A percentile compares a stretch with the other conserved stretches of the same genome.
These are phyloP conservation scores for Nitzschia putrida DNA, from an alignment of 108 stramenopile genomes.

Conservation along the genomic window DNA sequence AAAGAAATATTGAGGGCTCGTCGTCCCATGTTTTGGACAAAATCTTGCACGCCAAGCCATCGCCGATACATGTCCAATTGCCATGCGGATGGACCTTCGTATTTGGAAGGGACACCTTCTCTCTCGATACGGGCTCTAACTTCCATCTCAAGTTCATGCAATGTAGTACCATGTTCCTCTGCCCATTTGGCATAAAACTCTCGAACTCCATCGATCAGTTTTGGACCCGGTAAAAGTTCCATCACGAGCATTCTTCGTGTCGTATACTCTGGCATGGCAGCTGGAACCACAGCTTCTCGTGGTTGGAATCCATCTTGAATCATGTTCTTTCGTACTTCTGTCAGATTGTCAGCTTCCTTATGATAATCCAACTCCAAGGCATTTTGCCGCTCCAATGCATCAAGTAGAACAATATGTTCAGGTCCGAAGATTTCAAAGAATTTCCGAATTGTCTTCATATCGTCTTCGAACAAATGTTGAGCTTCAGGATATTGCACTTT, in stretches of 20 bases:
- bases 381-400: slow-evolving; percentile 54
- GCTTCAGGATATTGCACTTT: slow-evolving; percentile 94
- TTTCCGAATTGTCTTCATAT: slow-evolving; percentile 73
- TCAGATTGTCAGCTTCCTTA: slow-evolving; percentile 73
- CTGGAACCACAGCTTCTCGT: slow-evolving; percentile 62
- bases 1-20: slow-evolving; percentile 12
- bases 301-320: slow-evolving; percentile 52
- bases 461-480: slow-evolving; percentile 73
- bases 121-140: slow-evolving; percentile 26
- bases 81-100: slow-evolving; percentile 40
- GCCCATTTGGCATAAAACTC: slow-evolving; percentile 30
- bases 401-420: slow-evolving; percentile 59
- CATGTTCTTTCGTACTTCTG: slow-evolving; percentile 58
- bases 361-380: slow-evolving; percentile 69
- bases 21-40: slow-evolving; percentile 11
- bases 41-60: slow-evolving; percentile 10
- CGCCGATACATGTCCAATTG: slow-evolving; percentile 22
- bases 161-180: slow-evolving; percentile 30
- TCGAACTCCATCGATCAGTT: slow-evolving; percentile 57
- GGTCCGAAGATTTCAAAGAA: slow-evolving; percentile 63
- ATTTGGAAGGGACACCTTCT: slow-evolving; percentile 45
- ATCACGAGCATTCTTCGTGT: slow-evolving; percentile 74
- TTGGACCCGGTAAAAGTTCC: slow-evolving; percentile 77
- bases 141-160: slow-evolving; percentile 33
- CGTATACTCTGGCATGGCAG: slow-evolving; percentile 53